Base-by-base conservation (phyloP, 176 grass and related monocot genomes). In the Tillandsia leiboldiana region DNA sequence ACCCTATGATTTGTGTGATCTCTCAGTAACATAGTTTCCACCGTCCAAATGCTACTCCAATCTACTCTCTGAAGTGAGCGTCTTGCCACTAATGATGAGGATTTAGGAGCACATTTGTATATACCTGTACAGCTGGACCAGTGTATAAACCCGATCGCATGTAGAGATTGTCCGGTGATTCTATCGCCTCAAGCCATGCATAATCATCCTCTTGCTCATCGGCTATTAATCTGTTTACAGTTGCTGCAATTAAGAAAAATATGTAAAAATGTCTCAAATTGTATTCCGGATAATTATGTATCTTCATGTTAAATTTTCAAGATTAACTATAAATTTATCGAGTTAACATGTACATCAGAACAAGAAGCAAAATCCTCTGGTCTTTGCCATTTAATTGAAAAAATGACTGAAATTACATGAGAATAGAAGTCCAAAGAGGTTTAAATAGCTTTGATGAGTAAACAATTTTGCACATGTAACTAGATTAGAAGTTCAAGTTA, bases 51-150 rank as follows among this genome's bases (percentile, higher is more conserved):
- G 5, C 33, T 42, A 42, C 33, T 42, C 33, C 33, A 42, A 67
- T 67, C 2, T 23, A 12, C 47, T 27, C 2, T n/a, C 17, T 67
- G 26, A 2, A 28, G 3, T 14, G 12, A 5, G 47, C 7, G 1
- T n/a, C 47, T 22, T 33, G 17, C 12, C 26, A 12, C 17, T 8
- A 9, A 67, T 67, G 26, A 67, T 28, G 23, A 8, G 18, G 23
- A 24, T 64, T 18, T 9, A 24, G 9, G n/a, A 9, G 18, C 58
- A 64, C n/a, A 64, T 69, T 49, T 68, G n/a, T 29, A 11, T 63
- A 63, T 79, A 69, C 82, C 76, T 84, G 76, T 71, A 84, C 66
- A 51, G 50, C 3, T 69, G 82, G 82, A 51, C 82, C 82, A 9
- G 13, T 26, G 48, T 84, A 84, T 48, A 48, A 66, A 26, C 82